A percentile compares a stretch with the other conserved stretches of the same genome.
Conservation (phyloP, 1,139 yeast species). For the Saccharomycopsis hybrid region DNA sequence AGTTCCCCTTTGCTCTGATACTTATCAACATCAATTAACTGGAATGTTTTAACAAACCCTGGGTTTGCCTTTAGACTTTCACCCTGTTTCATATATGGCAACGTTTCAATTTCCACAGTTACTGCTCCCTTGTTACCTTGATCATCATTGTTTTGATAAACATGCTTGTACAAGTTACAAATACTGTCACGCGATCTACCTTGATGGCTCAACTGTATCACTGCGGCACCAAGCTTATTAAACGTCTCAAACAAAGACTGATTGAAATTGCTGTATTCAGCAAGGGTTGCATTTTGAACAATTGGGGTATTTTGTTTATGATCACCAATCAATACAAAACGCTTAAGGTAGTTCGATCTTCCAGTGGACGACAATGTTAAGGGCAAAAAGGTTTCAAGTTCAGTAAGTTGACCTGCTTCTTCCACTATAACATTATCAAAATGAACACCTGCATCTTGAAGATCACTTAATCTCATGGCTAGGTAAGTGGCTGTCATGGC, state of each 20-base stretch:
- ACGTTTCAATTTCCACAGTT: background rate
- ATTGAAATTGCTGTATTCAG: constrained; percentile 22
- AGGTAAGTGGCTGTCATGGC: constrained; percentile 30
- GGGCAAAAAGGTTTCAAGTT: constrained; percentile 30
- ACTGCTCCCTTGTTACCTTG: background rate
- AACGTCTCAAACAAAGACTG: constrained; percentile 29
- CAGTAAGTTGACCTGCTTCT: constrained; percentile 33
- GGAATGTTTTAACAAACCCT: constrained; percentile 36
- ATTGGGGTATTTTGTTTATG: constrained; percentile 26
- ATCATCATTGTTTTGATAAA: constrained; percentile 21
- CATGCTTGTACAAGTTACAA: constrained; percentile 25
- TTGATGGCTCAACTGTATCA: constrained; percentile 25
- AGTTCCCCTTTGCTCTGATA: constrained; percentile 27
- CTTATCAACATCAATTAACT: constrained; percentile 33
- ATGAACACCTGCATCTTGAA: constrained; percentile 22
- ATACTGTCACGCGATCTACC: constrained; percentile 27
- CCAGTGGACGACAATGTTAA: constrained; percentile 23
- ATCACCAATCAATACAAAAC: constrained; percentile 34
- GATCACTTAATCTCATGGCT: constrained; percentile 20
- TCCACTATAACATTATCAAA: constrained; percentile 30
- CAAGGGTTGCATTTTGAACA: constrained; percentile 22
- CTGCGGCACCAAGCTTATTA: constrained; percentile 26
- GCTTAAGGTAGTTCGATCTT: constrained; percentile 20
- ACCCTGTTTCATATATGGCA: background rate
- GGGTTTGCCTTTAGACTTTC: constrained; percentile 29